Base-by-base conservation (phyloP, 306 rosid species). In the Cucumis cinereus region DNA sequence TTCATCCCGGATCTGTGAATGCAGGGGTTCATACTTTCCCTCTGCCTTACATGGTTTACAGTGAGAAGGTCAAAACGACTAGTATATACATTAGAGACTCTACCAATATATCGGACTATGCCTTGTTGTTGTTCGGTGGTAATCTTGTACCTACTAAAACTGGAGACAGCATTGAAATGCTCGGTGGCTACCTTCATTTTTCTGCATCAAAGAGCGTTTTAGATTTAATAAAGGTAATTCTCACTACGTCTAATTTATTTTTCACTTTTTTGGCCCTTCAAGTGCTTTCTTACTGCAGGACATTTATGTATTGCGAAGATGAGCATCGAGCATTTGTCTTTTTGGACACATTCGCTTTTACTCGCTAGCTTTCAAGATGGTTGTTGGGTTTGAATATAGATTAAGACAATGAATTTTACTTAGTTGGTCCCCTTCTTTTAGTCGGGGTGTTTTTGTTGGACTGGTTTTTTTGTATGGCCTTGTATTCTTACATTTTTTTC, bases 101-200 rank as follows among this genome's bases (percentile, higher is more conserved):
- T 2, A 93, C 98, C 16, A 93, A 82, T 81, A 91, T 93, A 85
- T 93, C 98, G 49, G 98, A 93, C 82, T 93, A 91, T 78, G 92
- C 98, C 60, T 79, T 93, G 10, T 89, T 93, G 79, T 83, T 93
- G 38, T 93, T 93, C 79, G 98, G 98, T 12, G 97, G 98, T 64
- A 91, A 84, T 82, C 93, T 93, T 43, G 59, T 74, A 63, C 94
- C 97, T 24, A 73, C 82, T 85, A 83, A 85, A 82, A 87, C 82
- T 15, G 89, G 97, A 24, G 96, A 90, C 73, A 96, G 98, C 83
- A 93, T 93, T 66, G 98, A 90, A 82, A 93, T 93, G 98, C 97
- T 93, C 9, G 96, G 94, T 60, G 98, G 98, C 73, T 93, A 93
- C 84, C 98, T 93, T 74, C 96, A 91, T 86, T 93, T 93, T 85